Base-by-base conservation (phyloP, 2,329 filamentous ascomycete species). In the Shiraia bambusicola region DNA sequence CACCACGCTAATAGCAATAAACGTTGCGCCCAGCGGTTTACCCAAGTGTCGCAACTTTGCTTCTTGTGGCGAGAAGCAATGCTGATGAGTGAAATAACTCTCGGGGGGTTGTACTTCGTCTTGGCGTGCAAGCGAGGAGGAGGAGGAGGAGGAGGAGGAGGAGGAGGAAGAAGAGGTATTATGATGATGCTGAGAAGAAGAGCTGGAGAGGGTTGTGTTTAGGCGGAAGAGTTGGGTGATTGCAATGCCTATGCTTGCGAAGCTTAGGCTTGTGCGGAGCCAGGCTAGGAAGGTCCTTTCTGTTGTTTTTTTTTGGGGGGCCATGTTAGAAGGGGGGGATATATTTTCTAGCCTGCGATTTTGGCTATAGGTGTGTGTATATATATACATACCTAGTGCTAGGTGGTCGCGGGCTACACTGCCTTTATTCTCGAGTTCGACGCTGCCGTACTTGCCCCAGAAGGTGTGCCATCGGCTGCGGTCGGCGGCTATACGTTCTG, bases 261-360 rank as follows among this genome's bases (percentile, higher is more conserved):
- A 93, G 16, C 86, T 83, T 26, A 93, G 78, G 2, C 86, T 90
- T 2, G 88, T 93, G 37, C 88, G 81, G 30, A 93, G 77, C 88
- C 88, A 93, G 40, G 88, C 88, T 24, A 93, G 80, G 67, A 92
- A 93, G 0, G 88, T 93, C 14, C 88, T 80, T 69, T 93, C 88
- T 90, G 41, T 34, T 6, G 9, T 7, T 22, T 25, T 9, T 16
- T 26, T 2, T 29, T 15, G 28, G 28, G 3, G 24, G 25, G 14
- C 3, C 25, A 24, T 9, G 13, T 16, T 31, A 33, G 31, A 32
- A n/a, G n/a, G n/a, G n/a, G n/a, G n/a, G n/a, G n/a, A n/a, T n/a
- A n/a, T n/a, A n/a, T n/a, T n/a, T n/a, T n/a, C n/a, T n/a, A n/a
- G n/a, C n/a, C n/a, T n/a, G n/a, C n/a, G n/a, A n/a, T n/a, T n/a